These are phyloP conservation scores for Hansenula anomala DNA, from an alignment of 1,139 yeast genomes.

Conservation along the genomic window DNA sequence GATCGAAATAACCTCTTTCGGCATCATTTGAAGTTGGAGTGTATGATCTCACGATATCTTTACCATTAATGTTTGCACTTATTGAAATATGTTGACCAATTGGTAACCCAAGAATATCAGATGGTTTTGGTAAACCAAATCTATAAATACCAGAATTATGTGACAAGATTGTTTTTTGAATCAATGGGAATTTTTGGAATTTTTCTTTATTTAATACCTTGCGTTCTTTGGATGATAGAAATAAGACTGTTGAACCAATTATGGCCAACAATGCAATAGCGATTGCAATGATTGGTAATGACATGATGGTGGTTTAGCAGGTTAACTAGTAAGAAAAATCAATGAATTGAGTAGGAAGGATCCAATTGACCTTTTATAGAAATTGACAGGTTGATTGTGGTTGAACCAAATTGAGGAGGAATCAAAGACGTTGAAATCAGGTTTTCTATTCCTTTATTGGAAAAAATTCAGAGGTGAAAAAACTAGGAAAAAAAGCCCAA, in stretches of 20 bases:
- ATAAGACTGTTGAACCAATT: conserved; percentile 7
- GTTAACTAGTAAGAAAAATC: no score
- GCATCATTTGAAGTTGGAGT: conserved; percentile 91
- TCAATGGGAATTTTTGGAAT: conserved; percentile 78
- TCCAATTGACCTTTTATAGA: no score
- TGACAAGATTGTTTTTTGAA: conserved; percentile 70
- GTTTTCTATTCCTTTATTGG: background rate
- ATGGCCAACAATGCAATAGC: conserved; percentile 9
- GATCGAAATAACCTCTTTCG: conserved; percentile 82
- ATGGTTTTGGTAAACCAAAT: conserved; percentile 74
- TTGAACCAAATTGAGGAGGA: background rate
- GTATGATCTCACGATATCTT: conserved; percentile 85
- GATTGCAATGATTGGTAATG: conserved; percentile 8
- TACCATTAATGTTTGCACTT: conserved; percentile 69
- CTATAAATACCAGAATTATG: conserved; percentile 85
- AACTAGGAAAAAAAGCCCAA: background rate
- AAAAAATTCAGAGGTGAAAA: no score
- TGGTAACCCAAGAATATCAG: conserved; percentile 82
- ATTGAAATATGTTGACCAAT: conserved; percentile 91
- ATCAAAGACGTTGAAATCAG: background rate
- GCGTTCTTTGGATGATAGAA: conserved; percentile 9
- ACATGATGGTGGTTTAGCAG: no score
- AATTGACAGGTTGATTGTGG: no score
- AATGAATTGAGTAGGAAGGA: no score
- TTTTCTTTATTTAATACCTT: conserved; percentile 44